Evolutionary conservation across 495 filamentous ascomycete species (phyloP), one percentile per base, ranked within the genome.

Genomic region (Pyrenopolyporus hunteri): DNA sequence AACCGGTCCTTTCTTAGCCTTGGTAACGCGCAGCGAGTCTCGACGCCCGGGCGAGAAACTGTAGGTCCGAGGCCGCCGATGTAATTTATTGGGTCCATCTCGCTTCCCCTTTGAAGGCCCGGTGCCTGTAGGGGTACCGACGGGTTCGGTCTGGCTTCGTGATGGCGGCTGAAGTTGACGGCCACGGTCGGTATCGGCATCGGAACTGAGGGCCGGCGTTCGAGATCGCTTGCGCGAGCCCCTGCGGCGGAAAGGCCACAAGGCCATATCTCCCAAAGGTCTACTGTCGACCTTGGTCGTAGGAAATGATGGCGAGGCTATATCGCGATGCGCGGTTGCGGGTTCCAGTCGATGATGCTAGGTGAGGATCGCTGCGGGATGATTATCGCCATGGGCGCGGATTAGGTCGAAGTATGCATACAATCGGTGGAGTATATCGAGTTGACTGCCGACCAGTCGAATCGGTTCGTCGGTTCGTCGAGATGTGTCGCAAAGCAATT

Each of bases 231-330:
- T 78, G 64, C 78, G 74, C 55, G 76, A 75, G 77, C 79, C 85
- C 71, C 80, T 89, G 53, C 87, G 86, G 73, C 88, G 81, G 73
- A 91, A 92, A 28, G 86, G 89, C 89, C 89, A 92, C 77, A 91
- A 77, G 69, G 84, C 83, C 88, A 90, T 91, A 60, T 70, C 79
- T 78, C n/a, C 43, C 47, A 31, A 42, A 40, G 52, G 69, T 70
- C 62, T 43, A 46, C 23, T 25, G 14, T 46, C 33, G 44, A 25
- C 20, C 52, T 60, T 33, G 28, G 49, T 45, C 23, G 36, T 33
- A 22, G 53, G 33, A 55, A 49, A 50, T 53, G 39, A 48, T 63
- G 51, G 49, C 57, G 50, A 66, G 57, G 63, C 63, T 66, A 66
- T 66, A 66, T 66, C 46, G 31, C 28, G 20, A 39, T 23, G 45